Evolutionary conservation across 495 filamentous ascomycete species (phyloP), one percentile per base, ranked within the genome.

Genomic region (Penicillium arizonense): DNA sequence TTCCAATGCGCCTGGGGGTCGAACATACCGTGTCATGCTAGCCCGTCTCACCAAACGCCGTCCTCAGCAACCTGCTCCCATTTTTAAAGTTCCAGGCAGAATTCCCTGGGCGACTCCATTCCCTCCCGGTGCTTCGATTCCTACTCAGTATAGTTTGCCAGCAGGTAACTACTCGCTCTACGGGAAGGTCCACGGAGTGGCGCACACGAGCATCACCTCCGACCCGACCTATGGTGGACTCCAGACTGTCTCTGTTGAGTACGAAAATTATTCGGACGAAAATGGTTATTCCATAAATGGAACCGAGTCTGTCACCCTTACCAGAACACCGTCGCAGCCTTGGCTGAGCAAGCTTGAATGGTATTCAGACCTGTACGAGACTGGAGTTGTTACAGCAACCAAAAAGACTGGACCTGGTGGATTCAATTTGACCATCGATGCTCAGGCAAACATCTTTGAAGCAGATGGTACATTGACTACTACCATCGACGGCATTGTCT

Each of bases 1-100:
- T 11, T 63, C 56, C 1, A 63, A 46, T 24, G 56, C 50, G 5
- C 53, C 37, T 24, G 60, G 56, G 0, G 60, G 56, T 4, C 53
- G 60, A 7, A 52, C 36, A 3, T 57, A 44, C 35, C 60, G 60
- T 2, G 40, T 59, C 3, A 63, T 63, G 60, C 43, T 63, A 3
- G 60, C 60, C 3, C 37, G 21, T 42, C 44, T 57, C 10, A 33
- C 38, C 1, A 52, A 20, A 23, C 53, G 56, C 16, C 48, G 52
- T 6, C 50, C 50, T 13, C 18, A 1, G 18, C 18, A 18, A 18
- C 18, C 18, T 18, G 41, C 23, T 16, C n/a, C 41, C 0, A 14
- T 57, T 4, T 50, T 50, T 8, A 11, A 44, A 2, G 41, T 53
- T 14, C 50, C 53, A 10, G 50, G 56, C 23, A 38, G 11, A 4